Evolutionary conservation across 768 basidiomycete species (phyloP), one percentile per base, ranked within the genome.

Genomic region (Nidularia pulvinata): DNA sequence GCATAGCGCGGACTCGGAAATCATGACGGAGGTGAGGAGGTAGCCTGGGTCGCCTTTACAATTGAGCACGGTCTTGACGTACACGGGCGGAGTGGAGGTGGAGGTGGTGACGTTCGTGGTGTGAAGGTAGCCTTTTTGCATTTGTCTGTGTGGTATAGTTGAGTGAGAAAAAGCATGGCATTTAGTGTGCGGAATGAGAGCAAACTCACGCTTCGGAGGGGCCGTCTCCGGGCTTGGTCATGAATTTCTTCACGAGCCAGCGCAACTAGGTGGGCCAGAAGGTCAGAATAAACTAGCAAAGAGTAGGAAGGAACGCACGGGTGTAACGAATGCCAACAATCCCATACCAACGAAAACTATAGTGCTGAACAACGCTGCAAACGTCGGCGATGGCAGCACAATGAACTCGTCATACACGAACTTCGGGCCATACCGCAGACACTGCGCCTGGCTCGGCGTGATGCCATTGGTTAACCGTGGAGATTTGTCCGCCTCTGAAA

Each of bases 1-100:
- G 14, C 81, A 79, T 11, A 98, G 77, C 0, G 91, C 95, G 13
- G 81, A 82, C 71, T 95, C 93, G 1, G 82, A 73, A n/a, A 93
- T 77, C 78, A 95, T 82, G 43, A 84, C 91, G 7, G 86, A 67
- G 14, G 85, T 83, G 2, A 82, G 69, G 2, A 71, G 61, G 67
- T 91, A 92, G 4, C 91, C 89, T 6, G 93, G 90, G 63, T 95
- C 93, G 6, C 91, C 91, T 34, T 81, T 70, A 1, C 84, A 88
- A 47, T 73, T 79, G 57, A 93, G 74, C 4, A 75, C 77, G 5
- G 84, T 85, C 61, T 86, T 80, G 30, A 86, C 85, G 44, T 83
- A 66, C 13, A 82, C 56, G 1, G 71, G 66, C 2, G 78, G 71
- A 7, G 71, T 61, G 1, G 81, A 71, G 9, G 79, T 72, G 2